These are phyloP conservation scores for Allantophomopsis lycopodina DNA, from an alignment of 2,329 filamentous ascomycete species.

Conservation along the genomic window DNA sequence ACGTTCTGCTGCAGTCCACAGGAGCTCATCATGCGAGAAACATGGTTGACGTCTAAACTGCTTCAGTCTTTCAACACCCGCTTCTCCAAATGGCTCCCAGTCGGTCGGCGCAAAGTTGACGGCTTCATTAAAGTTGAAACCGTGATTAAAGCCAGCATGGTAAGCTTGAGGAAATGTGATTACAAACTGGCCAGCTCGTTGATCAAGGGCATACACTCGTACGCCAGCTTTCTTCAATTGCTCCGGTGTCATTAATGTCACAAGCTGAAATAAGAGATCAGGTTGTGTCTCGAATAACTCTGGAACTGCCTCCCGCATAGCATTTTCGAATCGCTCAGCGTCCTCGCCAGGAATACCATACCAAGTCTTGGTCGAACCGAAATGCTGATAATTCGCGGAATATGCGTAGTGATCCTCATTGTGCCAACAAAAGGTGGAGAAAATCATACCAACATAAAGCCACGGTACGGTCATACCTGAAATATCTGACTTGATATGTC, in stretches of 20 bases:
- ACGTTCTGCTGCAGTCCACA: slow-evolving; percentile 78
- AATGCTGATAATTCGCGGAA: slow-evolving; percentile 96
- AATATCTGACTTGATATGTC: slow-evolving; percentile 95
- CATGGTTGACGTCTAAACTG: slow-evolving; percentile 85
- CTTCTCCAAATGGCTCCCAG: slow-evolving; percentile 86
- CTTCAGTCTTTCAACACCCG: slow-evolving; percentile 75
- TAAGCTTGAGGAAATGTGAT: slow-evolving; percentile 96
- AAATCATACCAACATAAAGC: slow-evolving; percentile 99
- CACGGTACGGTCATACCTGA: slow-evolving; percentile 99
- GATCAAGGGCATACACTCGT: slow-evolving; percentile 86
- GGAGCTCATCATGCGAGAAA: slow-evolving; percentile 91
- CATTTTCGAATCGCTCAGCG: slow-evolving; percentile 85
- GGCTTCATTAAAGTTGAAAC: slow-evolving; percentile 97
- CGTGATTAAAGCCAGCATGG: slow-evolving; percentile 96
- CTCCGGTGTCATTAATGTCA: slow-evolving; percentile 89
- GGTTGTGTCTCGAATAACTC: slow-evolving; percentile 96
- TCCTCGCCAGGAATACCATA: slow-evolving; percentile 94
- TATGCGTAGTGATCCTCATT: slow-evolving; percentile 98
- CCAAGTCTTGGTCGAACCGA: slow-evolving; percentile 97
- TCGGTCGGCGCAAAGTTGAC: slow-evolving; percentile 94
- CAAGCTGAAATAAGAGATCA: slow-evolving; percentile 88
- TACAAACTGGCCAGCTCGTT: slow-evolving; percentile 89
- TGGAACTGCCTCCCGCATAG: slow-evolving; percentile 89
- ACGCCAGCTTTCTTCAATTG: slow-evolving; percentile 89
- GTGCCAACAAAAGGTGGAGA: slow-evolving; percentile 99